These are phyloP conservation scores for Neurospora sp. DNA, from an alignment of 495 filamentous ascomycete genomes.

Conservation along the genomic window DNA sequence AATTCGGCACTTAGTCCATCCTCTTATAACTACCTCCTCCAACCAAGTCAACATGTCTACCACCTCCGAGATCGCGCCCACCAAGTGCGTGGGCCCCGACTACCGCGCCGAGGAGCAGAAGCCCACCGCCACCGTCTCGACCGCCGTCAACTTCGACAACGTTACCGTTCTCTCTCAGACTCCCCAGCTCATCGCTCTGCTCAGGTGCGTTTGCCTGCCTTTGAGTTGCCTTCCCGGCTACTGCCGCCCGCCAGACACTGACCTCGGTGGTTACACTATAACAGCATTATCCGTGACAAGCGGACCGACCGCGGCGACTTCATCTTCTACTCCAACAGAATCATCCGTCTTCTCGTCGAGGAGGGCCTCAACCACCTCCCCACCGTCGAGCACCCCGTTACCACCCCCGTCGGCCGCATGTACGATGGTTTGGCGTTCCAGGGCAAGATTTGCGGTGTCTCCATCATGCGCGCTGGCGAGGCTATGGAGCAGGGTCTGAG, in stretches of 20 bases:
- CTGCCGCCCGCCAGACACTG: constrained; percentile 4
- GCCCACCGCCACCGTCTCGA: constrained; percentile 84
- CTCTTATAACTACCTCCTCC: neutral
- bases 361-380: constrained; percentile 96
- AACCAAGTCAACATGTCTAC: constrained; percentile 1
- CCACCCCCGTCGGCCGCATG: constrained; percentile 78
- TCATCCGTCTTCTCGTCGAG: constrained; percentile 95
- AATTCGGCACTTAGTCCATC: neutral
- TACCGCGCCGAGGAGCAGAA: constrained; percentile 70
- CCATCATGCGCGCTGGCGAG: constrained; percentile 96
- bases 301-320: constrained; percentile 86
- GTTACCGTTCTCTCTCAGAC: constrained; percentile 87
- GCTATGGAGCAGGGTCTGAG: constrained; percentile 96
- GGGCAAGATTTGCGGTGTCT: constrained; percentile 96
- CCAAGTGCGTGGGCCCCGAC: constrained; percentile 64
- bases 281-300: constrained; percentile 89
- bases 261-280: constrained; percentile 4
- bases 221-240: neutral
- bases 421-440: constrained; percentile 92
- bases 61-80: constrained; percentile 38
- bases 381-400: constrained; percentile 75
- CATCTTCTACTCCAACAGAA: constrained; percentile 98
- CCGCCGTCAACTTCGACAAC: constrained; percentile 69
- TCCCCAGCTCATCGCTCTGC: constrained; percentile 88
- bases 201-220: constrained; percentile 64